Conservation (phyloP, 2,329 filamentous ascomycete species). For the Achaetomium macrosporum region DNA sequence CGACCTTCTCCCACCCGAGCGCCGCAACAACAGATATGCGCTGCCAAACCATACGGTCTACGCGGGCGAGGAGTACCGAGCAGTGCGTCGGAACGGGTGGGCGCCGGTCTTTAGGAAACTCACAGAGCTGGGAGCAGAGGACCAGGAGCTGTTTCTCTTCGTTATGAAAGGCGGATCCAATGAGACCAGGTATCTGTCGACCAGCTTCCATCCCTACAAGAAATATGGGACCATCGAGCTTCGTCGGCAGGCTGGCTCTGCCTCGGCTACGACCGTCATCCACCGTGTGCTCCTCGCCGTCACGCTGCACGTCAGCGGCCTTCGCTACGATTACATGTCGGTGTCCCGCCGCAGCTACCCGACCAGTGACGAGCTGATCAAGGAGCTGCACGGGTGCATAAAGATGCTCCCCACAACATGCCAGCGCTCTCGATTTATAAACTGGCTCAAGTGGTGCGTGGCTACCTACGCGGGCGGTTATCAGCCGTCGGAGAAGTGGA, state of each 20-base stretch:
- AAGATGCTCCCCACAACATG: neutral
- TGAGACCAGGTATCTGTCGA: neutral
- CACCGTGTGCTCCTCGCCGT: constrained; percentile 1
- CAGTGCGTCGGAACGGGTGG: neutral
- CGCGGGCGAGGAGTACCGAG: neutral
- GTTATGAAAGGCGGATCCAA: too few relatives aligned
- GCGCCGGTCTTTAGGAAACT: neutral
- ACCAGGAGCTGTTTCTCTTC: too few relatives aligned
- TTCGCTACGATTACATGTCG: neutral
- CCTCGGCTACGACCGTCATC: neutral
- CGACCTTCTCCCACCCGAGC: neutral
- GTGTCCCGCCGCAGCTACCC: neutral
- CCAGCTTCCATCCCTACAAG: neutral
- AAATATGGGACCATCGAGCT: neutral
- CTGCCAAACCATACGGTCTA: neutral
- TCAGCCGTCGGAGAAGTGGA: too few relatives aligned
- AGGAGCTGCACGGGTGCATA: neutral
- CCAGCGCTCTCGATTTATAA: neutral
- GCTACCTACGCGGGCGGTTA: neutral
- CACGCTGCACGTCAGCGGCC: neutral
- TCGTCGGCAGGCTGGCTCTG: neutral
- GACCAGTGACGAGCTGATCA: neutral
- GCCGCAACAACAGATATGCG: neutral
- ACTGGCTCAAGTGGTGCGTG: neutral
- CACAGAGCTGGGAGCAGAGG: too few relatives aligned